Base-by-base conservation (phyloP, 1,284 basidiomycete genomes). In the Stygiomarasmius scandens region DNA sequence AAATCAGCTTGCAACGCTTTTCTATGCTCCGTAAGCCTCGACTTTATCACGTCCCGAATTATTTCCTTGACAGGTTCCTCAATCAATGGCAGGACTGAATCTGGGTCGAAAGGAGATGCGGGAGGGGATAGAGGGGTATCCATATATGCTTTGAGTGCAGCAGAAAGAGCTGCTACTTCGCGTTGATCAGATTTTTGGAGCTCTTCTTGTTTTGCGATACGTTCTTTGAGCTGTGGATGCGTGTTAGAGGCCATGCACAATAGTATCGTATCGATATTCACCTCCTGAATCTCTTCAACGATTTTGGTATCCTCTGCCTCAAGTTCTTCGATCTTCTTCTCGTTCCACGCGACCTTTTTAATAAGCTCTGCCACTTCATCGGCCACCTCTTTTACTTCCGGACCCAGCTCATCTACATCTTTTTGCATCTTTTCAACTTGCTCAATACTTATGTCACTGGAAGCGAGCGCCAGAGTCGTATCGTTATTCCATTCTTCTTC, bases 61-160 rank as follows among this genome's bases (percentile, higher is more conserved):
- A 57, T 41, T 8, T 38, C 16, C 10, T 16, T 57, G 9, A 57
- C 46, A 23, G 32, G 44, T n/a, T 57, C 44, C 52, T 52, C 44
- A 23, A 57, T 52, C 16, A 47, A 44, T 2, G 25, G 27, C n/a
- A 57, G n/a, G 19, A 49, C 16, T 10, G 20, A 12, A 22, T 57
- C 49, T 3, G 49, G 49, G 12, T 52, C 50, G 34, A 57, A 52
- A 23, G 55, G 55, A 9, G 55, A 57, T 12, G 55, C 44, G 19
- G 55, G 55, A 14, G 55, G 55, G 2, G 55, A 57, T 11, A 52
- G 41, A 8, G 55, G 55, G 8, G 38, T 52, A 11, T 57, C 55
- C 25, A 34, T 9, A 19, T 57, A 52, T 16, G 50, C 49, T n/a
- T 23, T 38, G 14, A 57, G 50, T 9, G 55, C 49, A 9, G 55